A percentile compares a stretch with the other conserved stretches of the same genome.
Conservation (phyloP, 2,329 filamentous ascomycete genomes). For the Didymellaceae sp. region DNA sequence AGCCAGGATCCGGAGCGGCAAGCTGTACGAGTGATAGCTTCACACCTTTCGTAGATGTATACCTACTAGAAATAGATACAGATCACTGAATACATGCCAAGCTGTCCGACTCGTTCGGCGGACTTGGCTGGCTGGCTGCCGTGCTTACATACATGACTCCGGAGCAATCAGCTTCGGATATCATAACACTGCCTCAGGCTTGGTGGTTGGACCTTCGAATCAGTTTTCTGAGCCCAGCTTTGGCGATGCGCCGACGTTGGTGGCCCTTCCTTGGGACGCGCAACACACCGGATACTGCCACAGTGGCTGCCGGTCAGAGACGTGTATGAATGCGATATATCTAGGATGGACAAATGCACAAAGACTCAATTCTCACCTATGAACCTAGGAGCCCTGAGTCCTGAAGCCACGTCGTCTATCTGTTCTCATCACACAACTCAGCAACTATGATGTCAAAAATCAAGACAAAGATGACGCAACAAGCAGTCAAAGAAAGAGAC, state of each 20-base stretch:
- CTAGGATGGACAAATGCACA: too few relatives aligned
- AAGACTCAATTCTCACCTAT: background rate
- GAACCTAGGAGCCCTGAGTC: background rate
- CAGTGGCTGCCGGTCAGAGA: background rate
- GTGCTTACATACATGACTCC: background rate
- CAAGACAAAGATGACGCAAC: background rate
- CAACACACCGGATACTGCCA: background rate
- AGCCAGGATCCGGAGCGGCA: background rate
- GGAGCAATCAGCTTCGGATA: background rate
- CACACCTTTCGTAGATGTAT: too few relatives aligned
- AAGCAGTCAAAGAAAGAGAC: background rate
- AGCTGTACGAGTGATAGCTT: background rate
- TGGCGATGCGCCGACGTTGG: background rate
- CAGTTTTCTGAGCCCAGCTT: background rate
- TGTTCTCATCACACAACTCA: background rate
- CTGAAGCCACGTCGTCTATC: background rate
- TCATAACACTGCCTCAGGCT: background rate
- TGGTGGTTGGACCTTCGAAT: background rate
- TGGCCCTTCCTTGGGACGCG: background rate
- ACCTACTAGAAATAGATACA: too few relatives aligned
- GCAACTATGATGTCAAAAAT: background rate
- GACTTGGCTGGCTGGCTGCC: constrained; percentile 8
- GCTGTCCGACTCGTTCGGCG: background rate
- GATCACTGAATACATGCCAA: too few relatives aligned
- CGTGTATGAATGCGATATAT: background rate